These are phyloP conservation scores for Acanthamoeba lenticulata DNA, from an alignment of 208 protist species.

Conservation along the genomic window DNA sequence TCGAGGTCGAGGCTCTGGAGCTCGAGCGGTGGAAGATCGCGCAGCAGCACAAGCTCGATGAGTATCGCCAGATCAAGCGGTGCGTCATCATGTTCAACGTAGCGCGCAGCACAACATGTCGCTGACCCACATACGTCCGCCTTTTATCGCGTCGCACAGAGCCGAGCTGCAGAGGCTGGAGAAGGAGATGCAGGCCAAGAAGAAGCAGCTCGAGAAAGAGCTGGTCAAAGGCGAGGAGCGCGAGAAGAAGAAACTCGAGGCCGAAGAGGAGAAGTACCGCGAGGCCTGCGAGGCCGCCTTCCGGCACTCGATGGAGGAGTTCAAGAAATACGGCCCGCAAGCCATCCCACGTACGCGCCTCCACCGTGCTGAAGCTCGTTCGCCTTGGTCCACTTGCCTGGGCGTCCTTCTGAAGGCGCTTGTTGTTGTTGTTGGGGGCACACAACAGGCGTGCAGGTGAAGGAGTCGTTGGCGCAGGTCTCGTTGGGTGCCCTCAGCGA, in stretches of 20 bases:
- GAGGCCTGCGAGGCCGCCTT: slow-evolving; percentile 49
- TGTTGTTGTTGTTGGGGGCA: too few relatives aligned
- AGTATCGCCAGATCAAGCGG: slow-evolving; percentile 48
- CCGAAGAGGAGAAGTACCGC: slow-evolving; percentile 23
- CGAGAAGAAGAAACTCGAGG: slow-evolving; percentile 41
- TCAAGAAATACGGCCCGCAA: slow-evolving; percentile 43
- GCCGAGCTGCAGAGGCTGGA: slow-evolving; percentile 21
- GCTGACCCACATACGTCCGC: too few relatives aligned
- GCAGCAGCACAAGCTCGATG: slow-evolving; percentile 51
- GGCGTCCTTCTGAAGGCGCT: too few relatives aligned
- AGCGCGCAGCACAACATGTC: too few relatives aligned
- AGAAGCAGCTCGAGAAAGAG: slow-evolving; percentile 55
- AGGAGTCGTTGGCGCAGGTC: slow-evolving; percentile 36
- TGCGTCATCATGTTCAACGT: not conserved
- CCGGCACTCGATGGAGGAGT: slow-evolving; percentile 59
- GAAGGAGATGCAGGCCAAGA: slow-evolving; percentile 52
- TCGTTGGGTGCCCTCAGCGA: not conserved
- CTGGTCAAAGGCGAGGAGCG: slow-evolving; percentile 31
- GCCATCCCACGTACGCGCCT: not conserved
- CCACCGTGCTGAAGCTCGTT: too few relatives aligned
- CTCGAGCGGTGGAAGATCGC: slow-evolving; percentile 20
- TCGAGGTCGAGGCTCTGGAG: slow-evolving; percentile 45
- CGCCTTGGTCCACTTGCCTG: too few relatives aligned
- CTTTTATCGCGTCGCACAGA: not conserved
- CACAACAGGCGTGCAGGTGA: not conserved